These are phyloP conservation scores for Blastocystis sp. DNA, from an alignment of 352 stramenopile genomes.

Conservation along the genomic window DNA sequence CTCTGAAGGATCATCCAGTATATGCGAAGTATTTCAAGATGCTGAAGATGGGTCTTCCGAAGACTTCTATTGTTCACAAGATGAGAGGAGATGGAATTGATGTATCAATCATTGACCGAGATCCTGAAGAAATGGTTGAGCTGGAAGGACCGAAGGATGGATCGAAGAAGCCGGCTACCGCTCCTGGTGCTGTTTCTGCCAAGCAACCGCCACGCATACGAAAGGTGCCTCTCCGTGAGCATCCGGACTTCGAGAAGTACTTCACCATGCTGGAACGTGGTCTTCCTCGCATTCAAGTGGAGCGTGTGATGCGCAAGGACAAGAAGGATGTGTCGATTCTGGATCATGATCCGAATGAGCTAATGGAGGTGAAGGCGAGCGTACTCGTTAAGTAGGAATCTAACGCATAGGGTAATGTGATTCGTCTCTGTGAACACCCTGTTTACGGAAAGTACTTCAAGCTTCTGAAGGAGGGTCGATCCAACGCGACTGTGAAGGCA, in stretches of 20 bases:
- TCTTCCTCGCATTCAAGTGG: conserved; percentile 3
- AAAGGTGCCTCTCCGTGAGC: conserved; percentile 1
- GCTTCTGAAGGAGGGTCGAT: conserved; percentile 19
- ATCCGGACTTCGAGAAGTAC: conserved; percentile 45
- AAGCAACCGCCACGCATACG: background rate
- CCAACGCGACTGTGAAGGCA: conserved; percentile 6
- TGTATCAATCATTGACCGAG: background rate
- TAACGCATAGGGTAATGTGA: background rate
- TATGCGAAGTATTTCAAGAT: conserved; percentile 49
- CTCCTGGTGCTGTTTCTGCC: no score
- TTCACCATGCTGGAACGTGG: conserved; percentile 26
- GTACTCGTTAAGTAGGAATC: background rate
- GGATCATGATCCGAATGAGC: conserved; percentile 34
- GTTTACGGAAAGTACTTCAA: conserved; percentile 49
- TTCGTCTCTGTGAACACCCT: conserved; percentile 37
- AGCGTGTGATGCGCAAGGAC: conserved; percentile 17
- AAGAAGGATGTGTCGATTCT: conserved; percentile 22
- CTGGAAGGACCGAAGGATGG: background rate
- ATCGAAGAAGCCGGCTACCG: background rate
- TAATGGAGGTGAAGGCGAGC: conserved; percentile 38
- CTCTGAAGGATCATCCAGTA: conserved; percentile 15
- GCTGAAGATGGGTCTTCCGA: background rate
- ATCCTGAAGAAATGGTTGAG: conserved; percentile 4
- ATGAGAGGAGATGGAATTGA: conserved; percentile 30
- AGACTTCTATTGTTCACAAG: conserved; percentile 14